Conservation (phyloP, 2,329 filamentous ascomycete species). For the Sclerotinia nivalis region DNA sequence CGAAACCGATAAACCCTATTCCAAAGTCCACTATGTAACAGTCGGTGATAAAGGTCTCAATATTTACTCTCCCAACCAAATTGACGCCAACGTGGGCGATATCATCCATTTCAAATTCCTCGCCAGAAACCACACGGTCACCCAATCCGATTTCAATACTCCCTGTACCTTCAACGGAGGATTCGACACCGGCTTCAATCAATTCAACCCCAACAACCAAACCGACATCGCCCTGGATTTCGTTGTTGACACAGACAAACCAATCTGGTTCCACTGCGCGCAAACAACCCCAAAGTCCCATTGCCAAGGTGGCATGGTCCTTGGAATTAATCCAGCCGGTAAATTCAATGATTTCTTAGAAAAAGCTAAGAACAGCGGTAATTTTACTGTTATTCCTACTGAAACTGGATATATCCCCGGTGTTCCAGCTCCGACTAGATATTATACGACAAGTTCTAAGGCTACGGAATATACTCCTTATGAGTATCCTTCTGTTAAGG, state of each 20-base stretch:
- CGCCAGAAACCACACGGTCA: conserved; percentile 70
- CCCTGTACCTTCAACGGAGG: conserved; percentile 63
- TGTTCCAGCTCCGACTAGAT: not conserved
- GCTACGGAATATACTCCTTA: not conserved
- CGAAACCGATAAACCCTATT: not conserved
- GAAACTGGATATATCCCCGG: not conserved
- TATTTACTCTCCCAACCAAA: conserved; percentile 57
- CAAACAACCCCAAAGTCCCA: not conserved
- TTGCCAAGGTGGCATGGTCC: conserved; percentile 15
- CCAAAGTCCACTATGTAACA: not conserved
- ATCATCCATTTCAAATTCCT: conserved; percentile 71
- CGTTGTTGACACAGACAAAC: not conserved
- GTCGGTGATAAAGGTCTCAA: conserved; percentile 1
- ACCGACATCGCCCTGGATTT: not conserved
- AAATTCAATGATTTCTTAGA: conserved; percentile 15
- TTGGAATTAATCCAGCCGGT: conserved; percentile 4
- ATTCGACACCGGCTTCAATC: conserved; percentile 57
- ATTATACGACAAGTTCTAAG: not conserved
- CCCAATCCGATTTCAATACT: conserved; percentile 64
- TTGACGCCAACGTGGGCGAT: conserved; percentile 63
- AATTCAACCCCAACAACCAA: not conserved
- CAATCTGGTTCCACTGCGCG: conserved; percentile 13
- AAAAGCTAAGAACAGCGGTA: not conserved
- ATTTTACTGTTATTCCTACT: not conserved
- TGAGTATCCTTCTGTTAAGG: conserved; percentile 8